Evolutionary conservation across 805 yeast genomes (phyloP).

Genomic region (Yarrowia phangngaensis): DNA sequence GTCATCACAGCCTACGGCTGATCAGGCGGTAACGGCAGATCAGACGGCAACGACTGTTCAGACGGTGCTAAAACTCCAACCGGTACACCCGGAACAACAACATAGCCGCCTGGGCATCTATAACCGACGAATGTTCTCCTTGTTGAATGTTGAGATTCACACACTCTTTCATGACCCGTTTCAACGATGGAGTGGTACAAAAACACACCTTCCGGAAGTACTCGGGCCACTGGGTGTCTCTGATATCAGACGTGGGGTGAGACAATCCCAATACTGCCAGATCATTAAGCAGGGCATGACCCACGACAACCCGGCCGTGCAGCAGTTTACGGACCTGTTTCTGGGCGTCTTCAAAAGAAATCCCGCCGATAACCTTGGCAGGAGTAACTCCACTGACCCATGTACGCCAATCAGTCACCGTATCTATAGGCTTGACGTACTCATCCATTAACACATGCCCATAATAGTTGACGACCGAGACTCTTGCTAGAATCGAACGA

Average conservation of each 20-base stretch:
- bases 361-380: constrained; percentile 61
- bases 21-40: too few relatives aligned
- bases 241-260: constrained; percentile 58
- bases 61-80: constrained; percentile 33
- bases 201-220: constrained; percentile 57
- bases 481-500: constrained; percentile 71
- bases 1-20: too few relatives aligned
- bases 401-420: constrained; percentile 87
- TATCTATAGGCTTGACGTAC: constrained; percentile 70
- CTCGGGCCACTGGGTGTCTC: constrained; percentile 69
- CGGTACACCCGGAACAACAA: constrained; percentile 61
- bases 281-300: constrained; percentile 84
- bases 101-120: constrained; percentile 89
- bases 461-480: constrained; percentile 77
- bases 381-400: constrained; percentile 87
- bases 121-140: constrained; percentile 80
- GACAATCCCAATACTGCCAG: constrained; percentile 60
- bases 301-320: constrained; percentile 53
- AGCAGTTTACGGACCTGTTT: constrained; percentile 50
- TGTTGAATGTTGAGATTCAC: constrained; percentile 61
- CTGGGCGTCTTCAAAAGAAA: constrained; percentile 65
- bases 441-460: constrained; percentile 70
- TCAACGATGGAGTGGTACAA: constrained; percentile 72
- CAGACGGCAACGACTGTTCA: too few relatives aligned
- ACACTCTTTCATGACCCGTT: constrained; percentile 56